Conservation (phyloP, 768 basidiomycete species). For the Tulasnella sp. region DNA sequence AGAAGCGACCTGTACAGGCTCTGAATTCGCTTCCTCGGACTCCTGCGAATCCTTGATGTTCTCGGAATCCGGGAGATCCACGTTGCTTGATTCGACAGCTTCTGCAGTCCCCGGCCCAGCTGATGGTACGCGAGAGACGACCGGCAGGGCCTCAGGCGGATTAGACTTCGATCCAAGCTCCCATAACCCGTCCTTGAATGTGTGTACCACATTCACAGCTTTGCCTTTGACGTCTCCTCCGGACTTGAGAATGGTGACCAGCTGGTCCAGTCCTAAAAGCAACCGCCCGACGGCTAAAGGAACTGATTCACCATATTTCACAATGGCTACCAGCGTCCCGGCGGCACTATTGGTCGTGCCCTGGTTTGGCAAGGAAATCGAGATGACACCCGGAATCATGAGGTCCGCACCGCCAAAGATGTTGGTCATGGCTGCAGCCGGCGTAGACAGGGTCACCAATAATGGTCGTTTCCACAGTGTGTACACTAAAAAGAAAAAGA, state of each 20-base stretch:
- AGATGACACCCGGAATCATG: constrained; percentile 62
- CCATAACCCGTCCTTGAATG: constrained; percentile 69
- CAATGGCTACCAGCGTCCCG: constrained; percentile 50
- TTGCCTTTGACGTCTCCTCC: constrained; percentile 54
- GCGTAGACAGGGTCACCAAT: constrained; percentile 59
- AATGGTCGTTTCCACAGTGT: constrained; percentile 67
- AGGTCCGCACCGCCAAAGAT: constrained; percentile 73
- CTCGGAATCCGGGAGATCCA: too few relatives aligned
- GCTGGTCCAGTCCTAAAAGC: constrained; percentile 41
- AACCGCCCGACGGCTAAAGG: constrained; percentile 69
- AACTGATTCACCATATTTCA: constrained; percentile 38
- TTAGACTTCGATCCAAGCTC: constrained; percentile 54
- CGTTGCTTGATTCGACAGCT: too few relatives aligned
- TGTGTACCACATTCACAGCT: constrained; percentile 58
- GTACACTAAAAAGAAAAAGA: constrained; percentile 36
- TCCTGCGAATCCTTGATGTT: too few relatives aligned
- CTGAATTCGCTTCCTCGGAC: too few relatives aligned
- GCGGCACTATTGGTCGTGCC: constrained; percentile 14
- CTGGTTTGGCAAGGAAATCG: too few relatives aligned
- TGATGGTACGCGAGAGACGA: not conserved
- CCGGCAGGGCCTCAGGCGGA: constrained; percentile 31
- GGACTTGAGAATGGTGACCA: constrained; percentile 24
- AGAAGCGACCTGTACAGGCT: too few relatives aligned
- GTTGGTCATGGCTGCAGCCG: constrained; percentile 53
- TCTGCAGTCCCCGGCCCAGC: not conserved